A percentile compares a stretch with the other conserved stretches of the same genome.
phyloP scores from a whole-genome alignment of 495 filamentous ascomycete genomes.

The Aspergillus diversus region DNA sequence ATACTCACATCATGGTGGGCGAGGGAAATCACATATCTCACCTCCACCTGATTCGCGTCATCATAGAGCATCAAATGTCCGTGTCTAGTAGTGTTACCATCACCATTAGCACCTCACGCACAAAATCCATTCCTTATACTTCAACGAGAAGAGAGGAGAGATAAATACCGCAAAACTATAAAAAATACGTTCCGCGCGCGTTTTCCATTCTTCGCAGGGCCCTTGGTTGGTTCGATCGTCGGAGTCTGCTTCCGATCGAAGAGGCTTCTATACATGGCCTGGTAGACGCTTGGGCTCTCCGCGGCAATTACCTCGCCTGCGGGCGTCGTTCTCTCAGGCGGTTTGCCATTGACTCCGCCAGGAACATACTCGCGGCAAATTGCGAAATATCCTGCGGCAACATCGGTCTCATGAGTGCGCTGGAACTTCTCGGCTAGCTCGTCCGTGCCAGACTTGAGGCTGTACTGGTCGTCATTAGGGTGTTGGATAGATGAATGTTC shows the following conservation, averaged over 20 bases:
- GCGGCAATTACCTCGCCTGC: slow-evolving; percentile 69
- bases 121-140: slow-evolving; percentile 2
- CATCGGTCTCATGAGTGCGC: slow-evolving; percentile 71
- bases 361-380: slow-evolving; percentile 92
- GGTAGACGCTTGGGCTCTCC: slow-evolving; percentile 91
- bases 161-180: slow-evolving; percentile 77
- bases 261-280: slow-evolving; percentile 95
- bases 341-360: slow-evolving; percentile 85
- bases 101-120: slow-evolving; percentile 25
- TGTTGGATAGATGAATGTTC: slow-evolving; percentile 32
- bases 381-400: slow-evolving; percentile 90
- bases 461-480: slow-evolving; percentile 51
- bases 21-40: slow-evolving; percentile 91
- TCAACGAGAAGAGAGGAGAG: slow-evolving; percentile 1
- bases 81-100: slow-evolving; percentile 61
- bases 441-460: slow-evolving; percentile 52
- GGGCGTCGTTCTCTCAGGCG: slow-evolving; percentile 84
- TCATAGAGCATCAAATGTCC: slow-evolving; percentile 98
- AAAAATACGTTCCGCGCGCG: slow-evolving; percentile 90
- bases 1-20: slow-evolving; percentile 85
- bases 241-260: slow-evolving; percentile 79
- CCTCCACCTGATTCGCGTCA: slow-evolving; percentile 83
- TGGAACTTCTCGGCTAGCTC: slow-evolving; percentile 58
- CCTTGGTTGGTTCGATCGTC: slow-evolving; percentile 52
- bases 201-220: slow-evolving; percentile 64